Evolutionary conservation across 1,139 yeast genomes (phyloP).

Genomic region (Nakaseomyces nivariensis): DNA sequence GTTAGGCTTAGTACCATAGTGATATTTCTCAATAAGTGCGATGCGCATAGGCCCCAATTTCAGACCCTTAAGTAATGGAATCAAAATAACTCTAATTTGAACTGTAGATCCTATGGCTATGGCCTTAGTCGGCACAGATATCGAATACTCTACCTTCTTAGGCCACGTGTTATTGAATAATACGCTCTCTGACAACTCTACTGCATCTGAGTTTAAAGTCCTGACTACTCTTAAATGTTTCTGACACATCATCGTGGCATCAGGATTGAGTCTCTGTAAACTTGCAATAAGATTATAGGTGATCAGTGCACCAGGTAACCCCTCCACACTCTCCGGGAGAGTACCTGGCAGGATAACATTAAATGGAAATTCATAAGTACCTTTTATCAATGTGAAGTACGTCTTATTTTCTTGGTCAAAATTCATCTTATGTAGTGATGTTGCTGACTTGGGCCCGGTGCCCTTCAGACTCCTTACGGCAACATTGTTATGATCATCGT

Average conservation of each 20-base stretch:
- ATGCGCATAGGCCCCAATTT: conserved; percentile 62
- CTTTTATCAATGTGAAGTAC: conserved; percentile 40
- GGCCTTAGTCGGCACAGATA: conserved; percentile 81
- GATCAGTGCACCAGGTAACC: conserved; percentile 76
- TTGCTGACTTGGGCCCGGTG: conserved; percentile 22
- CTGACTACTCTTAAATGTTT: conserved; percentile 74
- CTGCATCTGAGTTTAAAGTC: conserved; percentile 77
- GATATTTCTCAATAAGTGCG: conserved; percentile 55
- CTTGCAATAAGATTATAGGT: conserved; percentile 68
- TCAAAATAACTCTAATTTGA: conserved; percentile 59
- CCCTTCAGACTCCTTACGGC: conserved; percentile 3
- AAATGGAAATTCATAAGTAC: conserved; percentile 88
- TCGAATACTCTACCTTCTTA: conserved; percentile 77
- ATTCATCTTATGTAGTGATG: conserved; percentile 9
- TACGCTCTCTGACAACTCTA: conserved; percentile 82
- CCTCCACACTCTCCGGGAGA: conserved; percentile 82
- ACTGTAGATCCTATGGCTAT: conserved; percentile 79
- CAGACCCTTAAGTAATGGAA: conserved; percentile 76
- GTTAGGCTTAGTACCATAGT: conserved; percentile 48
- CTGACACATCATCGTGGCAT: conserved; percentile 45
- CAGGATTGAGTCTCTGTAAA: conserved; percentile 68
- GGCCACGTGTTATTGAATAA: conserved; percentile 98
- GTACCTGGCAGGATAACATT: conserved; percentile 77
- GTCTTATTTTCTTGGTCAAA: background rate
- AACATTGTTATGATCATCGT: conserved; percentile 2